A percentile compares a stretch with the other conserved stretches of the same genome.
Evolutionary conservation across 2,329 filamentous ascomycete genomes (phyloP).

Genomic region (Colletotrichum spaethianum): DNA sequence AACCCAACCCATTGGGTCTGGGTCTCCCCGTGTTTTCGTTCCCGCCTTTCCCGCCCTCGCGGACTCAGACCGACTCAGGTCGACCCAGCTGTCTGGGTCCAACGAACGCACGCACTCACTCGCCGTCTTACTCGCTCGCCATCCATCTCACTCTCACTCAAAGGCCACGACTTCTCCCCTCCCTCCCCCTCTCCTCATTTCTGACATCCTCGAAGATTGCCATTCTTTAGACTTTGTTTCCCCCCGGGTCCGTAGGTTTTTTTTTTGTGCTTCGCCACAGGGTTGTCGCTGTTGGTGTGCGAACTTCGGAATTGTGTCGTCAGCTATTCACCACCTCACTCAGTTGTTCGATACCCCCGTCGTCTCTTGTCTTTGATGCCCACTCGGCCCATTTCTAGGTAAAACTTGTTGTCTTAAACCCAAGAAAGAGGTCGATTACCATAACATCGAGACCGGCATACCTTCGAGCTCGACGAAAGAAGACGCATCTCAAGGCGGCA

Average conservation of each 20-base stretch:
- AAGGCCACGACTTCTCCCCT: constrained; percentile 9
- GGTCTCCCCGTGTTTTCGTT: constrained; percentile 36
- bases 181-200: constrained; percentile 3
- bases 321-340: not conserved
- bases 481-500: not conserved
- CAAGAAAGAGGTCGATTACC: not conserved
- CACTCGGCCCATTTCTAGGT: not conserved
- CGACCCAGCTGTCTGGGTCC: constrained; percentile 33
- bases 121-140: not conserved
- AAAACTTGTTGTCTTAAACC: constrained; percentile 14
- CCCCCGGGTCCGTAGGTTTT: not conserved
- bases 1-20: constrained; percentile 35
- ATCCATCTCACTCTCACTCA: constrained; percentile 3
- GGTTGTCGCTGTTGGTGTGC: not conserved
- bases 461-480: not conserved
- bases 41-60: constrained; percentile 39
- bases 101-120: not conserved
- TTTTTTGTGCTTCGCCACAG: not conserved
- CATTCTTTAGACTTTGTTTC: constrained; percentile 20
- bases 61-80: constrained; percentile 38
- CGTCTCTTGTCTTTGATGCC: constrained; percentile 8
- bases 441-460: not conserved
- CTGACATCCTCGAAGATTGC: constrained; percentile 5
- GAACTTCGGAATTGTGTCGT: not conserved
- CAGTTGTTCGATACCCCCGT: constrained; percentile 5